Evolutionary conservation across 257 asterid genomes (phyloP).

Genomic region (Linderniella brevidens): DNA sequence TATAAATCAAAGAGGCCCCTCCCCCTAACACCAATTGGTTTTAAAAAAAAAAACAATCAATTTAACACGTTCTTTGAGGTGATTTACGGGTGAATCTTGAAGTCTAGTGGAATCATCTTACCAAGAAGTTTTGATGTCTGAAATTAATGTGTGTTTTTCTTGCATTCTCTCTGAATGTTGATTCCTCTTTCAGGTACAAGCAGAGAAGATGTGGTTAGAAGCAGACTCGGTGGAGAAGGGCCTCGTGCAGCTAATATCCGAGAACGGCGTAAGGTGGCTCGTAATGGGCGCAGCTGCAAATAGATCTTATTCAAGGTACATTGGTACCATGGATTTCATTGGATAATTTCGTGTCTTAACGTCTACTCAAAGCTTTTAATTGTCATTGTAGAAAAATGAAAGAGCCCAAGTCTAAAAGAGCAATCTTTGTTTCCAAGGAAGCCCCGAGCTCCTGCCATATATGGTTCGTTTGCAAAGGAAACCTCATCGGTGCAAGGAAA

Average conservation of each 20-base stretch:
- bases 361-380: background rate
- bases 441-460: conserved; percentile 76
- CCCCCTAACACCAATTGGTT: too few species aligned
- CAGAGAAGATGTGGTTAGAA: conserved; percentile 42
- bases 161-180: too few species aligned
- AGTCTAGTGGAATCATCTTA: too few species aligned
- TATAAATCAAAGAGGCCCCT: too few species aligned
- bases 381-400: conserved; percentile 50
- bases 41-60: too few species aligned
- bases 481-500: conserved; percentile 38
- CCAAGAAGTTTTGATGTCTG: too few species aligned
- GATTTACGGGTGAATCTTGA: too few species aligned
- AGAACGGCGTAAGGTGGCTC: conserved; percentile 49
- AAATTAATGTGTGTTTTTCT: too few species aligned
- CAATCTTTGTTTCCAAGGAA: conserved; percentile 43
- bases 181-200: conserved; percentile 33
- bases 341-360: background rate
- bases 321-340: too few species aligned
- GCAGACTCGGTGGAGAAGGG: conserved; percentile 59
- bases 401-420: conserved; percentile 73
- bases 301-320: conserved; percentile 53
- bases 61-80: too few species aligned
- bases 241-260: conserved; percentile 46
- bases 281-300: conserved; percentile 81
- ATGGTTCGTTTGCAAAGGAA: conserved; percentile 81